These are phyloP conservation scores for Rhodomyrtus tomentosa DNA, from an alignment of 345 rosid species.

Conservation along the genomic window DNA sequence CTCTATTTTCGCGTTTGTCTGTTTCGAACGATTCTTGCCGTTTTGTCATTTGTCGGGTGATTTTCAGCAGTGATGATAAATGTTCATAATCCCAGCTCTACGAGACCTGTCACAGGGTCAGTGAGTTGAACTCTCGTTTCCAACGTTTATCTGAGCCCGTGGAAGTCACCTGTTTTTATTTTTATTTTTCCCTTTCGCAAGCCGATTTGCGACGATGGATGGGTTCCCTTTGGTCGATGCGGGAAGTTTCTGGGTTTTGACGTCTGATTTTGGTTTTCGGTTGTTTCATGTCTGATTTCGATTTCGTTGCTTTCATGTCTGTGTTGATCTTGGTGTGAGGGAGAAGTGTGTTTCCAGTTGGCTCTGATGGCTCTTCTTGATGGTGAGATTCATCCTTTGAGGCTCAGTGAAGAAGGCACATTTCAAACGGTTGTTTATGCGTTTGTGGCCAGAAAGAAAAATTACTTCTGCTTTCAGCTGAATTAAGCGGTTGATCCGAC, in stretches of 20 bases:
- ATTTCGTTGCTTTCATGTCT: neutral
- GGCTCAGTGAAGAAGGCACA: neutral
- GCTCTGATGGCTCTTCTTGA: neutral
- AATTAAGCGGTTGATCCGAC: no score
- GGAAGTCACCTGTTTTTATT: neutral
- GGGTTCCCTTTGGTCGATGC: neutral
- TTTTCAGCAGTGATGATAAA: slow-evolving; percentile 22
- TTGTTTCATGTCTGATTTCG: no score
- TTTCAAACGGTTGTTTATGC: no score
- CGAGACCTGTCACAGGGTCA: slow-evolving; percentile 28
- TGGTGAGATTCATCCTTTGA: neutral
- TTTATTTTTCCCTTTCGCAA: neutral
- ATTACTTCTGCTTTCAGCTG: neutral
- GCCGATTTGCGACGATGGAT: neutral
- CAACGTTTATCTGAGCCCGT: slow-evolving; percentile 23
- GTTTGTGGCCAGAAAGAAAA: no score
- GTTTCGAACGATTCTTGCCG: neutral
- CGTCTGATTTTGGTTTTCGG: neutral
- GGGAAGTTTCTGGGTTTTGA: neutral
- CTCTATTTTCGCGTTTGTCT: neutral
- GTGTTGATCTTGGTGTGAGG: neutral
- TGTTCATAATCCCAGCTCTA: slow-evolving; percentile 40
- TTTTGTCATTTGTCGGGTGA: neutral
- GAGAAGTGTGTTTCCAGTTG: neutral
- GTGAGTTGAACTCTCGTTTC: slow-evolving; percentile 16